Evolutionary conservation across 805 yeast genomes (phyloP), one percentile per base, ranked within the genome.

Genomic region (Lipomyces sp.): DNA sequence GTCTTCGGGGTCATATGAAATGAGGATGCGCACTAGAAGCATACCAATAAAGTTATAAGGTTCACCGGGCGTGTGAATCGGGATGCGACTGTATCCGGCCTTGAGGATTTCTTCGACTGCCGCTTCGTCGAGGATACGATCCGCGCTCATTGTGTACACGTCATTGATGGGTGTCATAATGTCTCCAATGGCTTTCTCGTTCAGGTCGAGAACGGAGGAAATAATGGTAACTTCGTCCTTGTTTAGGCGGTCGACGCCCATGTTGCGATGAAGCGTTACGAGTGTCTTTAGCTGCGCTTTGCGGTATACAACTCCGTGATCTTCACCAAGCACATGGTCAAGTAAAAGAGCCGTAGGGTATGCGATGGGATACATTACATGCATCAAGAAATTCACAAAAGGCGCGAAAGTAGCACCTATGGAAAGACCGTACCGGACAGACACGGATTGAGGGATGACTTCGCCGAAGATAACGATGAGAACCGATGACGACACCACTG

Each of bases 1-100:
- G 68, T 91, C 98, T 67, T 91, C 98, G 2, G 98, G 98, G 65
- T 91, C 98, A 67, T 91, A 91, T 48, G 95, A 84, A 59, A 91
- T 93, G 64, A 91, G 77, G 28, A 90, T 93, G 56, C 97, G 77
- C 19, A 93, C 98, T 38, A 91, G 74, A 38, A 91, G 74, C 98
- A 91, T 91, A 14, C 98, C 98, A 52, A 90, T 85, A 68, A 88
- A 91, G 68, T 91, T 91, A 49, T 78, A 72, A 14, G 96, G 95
- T 65, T 91, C 95, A 60, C 80, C 80, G 1, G 98, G 96, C 39
- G 85, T 71, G 68, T 89, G 91, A 61, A 91, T 88, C 14, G 98
- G 98, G 59, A 91, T 90, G 66, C 98, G 79, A 21, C 95, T 86
- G 70, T 86, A 93, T 0, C 98, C 98, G 5, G 96, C 88, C 60